Conservation (phyloP, 768 basidiomycete species). For the Boletellus ananiceps region DNA sequence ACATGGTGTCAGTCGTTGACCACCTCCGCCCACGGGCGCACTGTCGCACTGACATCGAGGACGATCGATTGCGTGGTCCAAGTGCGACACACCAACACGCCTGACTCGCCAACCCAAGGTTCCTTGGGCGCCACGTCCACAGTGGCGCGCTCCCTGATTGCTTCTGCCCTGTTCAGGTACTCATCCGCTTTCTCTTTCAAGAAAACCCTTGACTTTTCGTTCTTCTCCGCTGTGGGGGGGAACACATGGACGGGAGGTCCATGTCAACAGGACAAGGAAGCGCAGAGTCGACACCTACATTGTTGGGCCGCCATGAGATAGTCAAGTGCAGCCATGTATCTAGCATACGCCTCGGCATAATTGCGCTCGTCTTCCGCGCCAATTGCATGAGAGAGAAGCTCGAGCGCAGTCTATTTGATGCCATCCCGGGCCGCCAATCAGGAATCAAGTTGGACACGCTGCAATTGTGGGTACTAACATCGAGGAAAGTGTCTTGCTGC, state of each 20-base stretch:
- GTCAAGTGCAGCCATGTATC: conserved; percentile 89
- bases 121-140: background rate
- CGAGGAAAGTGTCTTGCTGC: conserved; percentile 3
- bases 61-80: conserved; percentile 8
- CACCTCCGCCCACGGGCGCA: background rate
- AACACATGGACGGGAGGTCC: background rate
- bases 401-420: conserved; percentile 60
- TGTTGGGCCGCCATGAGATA: conserved; percentile 96
- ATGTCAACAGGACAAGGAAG: background rate
- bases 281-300: conserved; percentile 40
- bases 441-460: background rate
- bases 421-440: background rate
- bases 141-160: background rate
- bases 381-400: conserved; percentile 85
- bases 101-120: background rate
- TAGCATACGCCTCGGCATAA: conserved; percentile 88
- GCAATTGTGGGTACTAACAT: conserved; percentile 4
- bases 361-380: conserved; percentile 86
- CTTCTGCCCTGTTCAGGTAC: conserved; percentile 17
- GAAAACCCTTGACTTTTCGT: conserved; percentile 17
- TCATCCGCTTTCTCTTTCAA: conserved; percentile 18
- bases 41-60: conserved; percentile 12
- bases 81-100: background rate
- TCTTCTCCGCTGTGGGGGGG: conserved; percentile 6
- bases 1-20: background rate